Percentiles rank a stretch among this genome's conserved stretches.
Conservation (phyloP, 2,329 filamentous ascomycete species). For the Oidium heveae region DNA sequence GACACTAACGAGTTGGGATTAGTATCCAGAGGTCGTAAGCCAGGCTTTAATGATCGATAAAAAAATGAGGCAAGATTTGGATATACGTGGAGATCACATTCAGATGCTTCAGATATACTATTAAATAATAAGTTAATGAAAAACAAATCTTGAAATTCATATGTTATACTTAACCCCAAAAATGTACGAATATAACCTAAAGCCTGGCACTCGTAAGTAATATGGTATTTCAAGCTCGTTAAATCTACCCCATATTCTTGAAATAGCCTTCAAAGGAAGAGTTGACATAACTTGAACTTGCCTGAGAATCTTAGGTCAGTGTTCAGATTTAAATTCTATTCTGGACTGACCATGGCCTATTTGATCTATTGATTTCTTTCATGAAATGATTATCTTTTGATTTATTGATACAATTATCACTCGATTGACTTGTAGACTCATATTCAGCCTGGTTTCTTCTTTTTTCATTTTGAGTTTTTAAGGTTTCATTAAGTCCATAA, state of each 20-base stretch:
- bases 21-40: slow-evolving; percentile 60
- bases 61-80: slow-evolving; percentile 93
- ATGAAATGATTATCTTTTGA: too few relatives aligned
- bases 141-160: background rate
- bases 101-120: slow-evolving; percentile 61
- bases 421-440: too few relatives aligned
- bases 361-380: slow-evolving; percentile 34
- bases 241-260: slow-evolving; percentile 46
- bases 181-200: slow-evolving; percentile 47
- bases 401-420: too few relatives aligned
- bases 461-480: too few relatives aligned
- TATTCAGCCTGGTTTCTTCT: too few relatives aligned
- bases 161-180: slow-evolving; percentile 40
- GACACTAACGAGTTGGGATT: slow-evolving; percentile 59
- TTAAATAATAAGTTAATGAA: slow-evolving; percentile 5
- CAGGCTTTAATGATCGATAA: slow-evolving; percentile 82
- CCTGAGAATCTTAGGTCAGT: slow-evolving; percentile 14
- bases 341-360: slow-evolving; percentile 32
- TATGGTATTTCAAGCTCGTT: slow-evolving; percentile 49
- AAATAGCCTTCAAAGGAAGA: slow-evolving; percentile 45
- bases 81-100: slow-evolving; percentile 70
- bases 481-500: too few relatives aligned
- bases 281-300: slow-evolving; percentile 53
- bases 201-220: slow-evolving; percentile 43
- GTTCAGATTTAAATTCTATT: too few relatives aligned